Base-by-base conservation (phyloP, 2,329 filamentous ascomycete species). In the Microdochium bolleyi region DNA sequence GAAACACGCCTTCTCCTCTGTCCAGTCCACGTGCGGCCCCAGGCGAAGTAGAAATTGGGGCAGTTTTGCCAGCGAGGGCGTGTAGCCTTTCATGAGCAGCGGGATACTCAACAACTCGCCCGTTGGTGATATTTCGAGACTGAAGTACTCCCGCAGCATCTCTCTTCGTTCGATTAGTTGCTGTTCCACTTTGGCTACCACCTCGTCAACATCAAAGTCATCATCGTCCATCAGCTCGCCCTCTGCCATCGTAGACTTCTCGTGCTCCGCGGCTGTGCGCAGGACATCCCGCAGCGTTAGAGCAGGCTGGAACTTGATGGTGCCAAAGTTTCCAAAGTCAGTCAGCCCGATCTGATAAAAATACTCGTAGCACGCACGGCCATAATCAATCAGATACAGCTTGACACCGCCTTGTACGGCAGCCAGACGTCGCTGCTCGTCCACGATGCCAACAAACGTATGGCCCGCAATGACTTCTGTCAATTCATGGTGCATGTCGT, bases 291-390 rank as follows among this genome's bases (percentile, higher is more conserved):
- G 72, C 4, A 99, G 71, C 54, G 83, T 76, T 1, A 96, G 78
- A 0, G 90, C 80, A 2, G 90, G 88, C 49, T 84, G 81, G 61
- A 99, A 90, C 11, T 82, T 83, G 54, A 99, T 91, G 22, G 77
- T 70, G 2, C 94, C 94, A 63, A 96, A 96, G 66, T 99, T 99
- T 1, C 88, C 90, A 70, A 99, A 99, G 64, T 99, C 91, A 0
- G 91, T 95, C 34, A 99, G 79, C 0, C 91, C 92, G 21, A 97
- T 73, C 70, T 99, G 94, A 71, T 99, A 99, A 67, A 97, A 95
- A 67, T 92, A 95, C 61, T 97, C 92, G 56, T 84, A 88, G 66
- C 84, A 88, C 1, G 88, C 74, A 65, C 92, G 84, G 11, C 91
- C 94, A 64, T 99, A 99, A 69, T 99, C 94, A 51, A 99, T 78